A percentile compares a stretch with the other conserved stretches of the same genome.
phyloP scores from a whole-genome alignment of 768 basidiomycete genomes.

The Mrakia gelida region DNA sequence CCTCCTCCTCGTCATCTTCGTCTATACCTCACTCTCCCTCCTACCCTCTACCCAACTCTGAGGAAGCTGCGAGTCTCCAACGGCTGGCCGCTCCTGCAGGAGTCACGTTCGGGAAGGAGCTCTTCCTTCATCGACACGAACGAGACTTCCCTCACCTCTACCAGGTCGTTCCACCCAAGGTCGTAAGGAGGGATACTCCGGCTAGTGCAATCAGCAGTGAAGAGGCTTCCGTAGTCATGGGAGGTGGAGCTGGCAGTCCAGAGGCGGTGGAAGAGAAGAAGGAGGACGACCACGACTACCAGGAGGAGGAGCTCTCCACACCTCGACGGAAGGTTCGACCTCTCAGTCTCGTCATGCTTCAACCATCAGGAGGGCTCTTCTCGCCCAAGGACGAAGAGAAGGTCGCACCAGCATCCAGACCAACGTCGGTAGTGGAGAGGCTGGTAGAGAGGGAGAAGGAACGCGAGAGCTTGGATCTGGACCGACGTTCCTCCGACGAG shows the following conservation, averaged over 20 bases:
- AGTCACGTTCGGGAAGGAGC: constrained; percentile 18
- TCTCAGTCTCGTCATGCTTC: constrained; percentile 9
- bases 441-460: not conserved
- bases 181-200: constrained; percentile 8
- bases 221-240: not conserved
- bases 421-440: not conserved
- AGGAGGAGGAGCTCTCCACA: too few relatives aligned
- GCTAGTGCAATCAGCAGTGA: not conserved
- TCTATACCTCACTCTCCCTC: constrained; percentile 20
- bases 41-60: not conserved
- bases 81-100: not conserved
- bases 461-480: not conserved
- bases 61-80: not conserved
- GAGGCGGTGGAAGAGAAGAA: not conserved
- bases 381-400: not conserved
- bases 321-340: not conserved
- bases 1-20: not conserved
- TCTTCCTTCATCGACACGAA: constrained; percentile 26
- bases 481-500: constrained; percentile 13
- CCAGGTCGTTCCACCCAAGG: not conserved
- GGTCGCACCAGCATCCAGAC: not conserved
- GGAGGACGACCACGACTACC: not conserved
- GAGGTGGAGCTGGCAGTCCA: not conserved
- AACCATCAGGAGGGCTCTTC: constrained; percentile 8
- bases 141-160: constrained; percentile 28